These are phyloP conservation scores for Cryphonectria nitschkei DNA, from an alignment of 2,329 filamentous ascomycete genomes.

Conservation along the genomic window DNA sequence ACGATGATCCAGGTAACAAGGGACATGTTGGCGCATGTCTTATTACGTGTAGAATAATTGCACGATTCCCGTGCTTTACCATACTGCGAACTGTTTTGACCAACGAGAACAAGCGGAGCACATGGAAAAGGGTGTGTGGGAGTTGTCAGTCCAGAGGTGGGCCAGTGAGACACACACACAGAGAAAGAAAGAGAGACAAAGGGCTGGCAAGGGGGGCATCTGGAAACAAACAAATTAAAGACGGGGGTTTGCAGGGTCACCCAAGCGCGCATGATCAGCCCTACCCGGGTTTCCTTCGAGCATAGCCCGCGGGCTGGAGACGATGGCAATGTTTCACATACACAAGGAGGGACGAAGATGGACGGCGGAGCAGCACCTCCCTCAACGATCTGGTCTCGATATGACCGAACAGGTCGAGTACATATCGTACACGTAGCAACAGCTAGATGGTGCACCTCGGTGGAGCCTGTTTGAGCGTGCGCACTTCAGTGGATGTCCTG, in stretches of 20 bases:
- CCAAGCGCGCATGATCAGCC: not conserved
- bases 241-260: not conserved
- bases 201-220: not conserved
- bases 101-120: constrained; percentile 2
- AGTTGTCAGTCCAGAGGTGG: constrained; percentile 25
- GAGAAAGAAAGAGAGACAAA: not conserved
- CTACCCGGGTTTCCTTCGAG: constrained; percentile 1
- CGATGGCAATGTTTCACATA: not conserved
- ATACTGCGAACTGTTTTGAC: not conserved
- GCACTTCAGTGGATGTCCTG: not conserved
- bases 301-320: constrained; percentile 13
- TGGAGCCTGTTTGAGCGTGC: not conserved
- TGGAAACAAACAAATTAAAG: not conserved
- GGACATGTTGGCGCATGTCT: not conserved
- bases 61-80: constrained; percentile 7
- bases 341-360: not conserved
- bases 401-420: not conserved
- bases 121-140: not conserved
- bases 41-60: not conserved
- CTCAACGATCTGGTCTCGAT: not conserved
- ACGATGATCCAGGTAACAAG: not conserved
- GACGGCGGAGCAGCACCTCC: not conserved
- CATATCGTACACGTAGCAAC: not conserved
- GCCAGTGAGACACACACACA: constrained; percentile 24
- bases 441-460: not conserved